These are phyloP conservation scores for Dactylella cylindrospora DNA, from an alignment of 2,329 filamentous ascomycete genomes.

Conservation along the genomic window DNA sequence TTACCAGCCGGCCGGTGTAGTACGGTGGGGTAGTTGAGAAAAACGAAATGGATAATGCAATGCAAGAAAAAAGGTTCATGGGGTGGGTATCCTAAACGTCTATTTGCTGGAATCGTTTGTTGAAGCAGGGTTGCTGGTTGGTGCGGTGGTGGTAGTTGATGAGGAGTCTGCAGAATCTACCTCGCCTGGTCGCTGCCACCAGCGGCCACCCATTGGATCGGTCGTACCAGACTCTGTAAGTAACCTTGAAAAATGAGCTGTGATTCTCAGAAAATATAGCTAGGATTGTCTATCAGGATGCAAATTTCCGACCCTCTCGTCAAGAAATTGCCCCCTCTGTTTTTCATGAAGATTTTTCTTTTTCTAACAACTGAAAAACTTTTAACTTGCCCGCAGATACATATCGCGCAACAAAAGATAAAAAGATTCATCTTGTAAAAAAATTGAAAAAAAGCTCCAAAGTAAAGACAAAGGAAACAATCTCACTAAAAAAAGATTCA, in stretches of 20 bases:
- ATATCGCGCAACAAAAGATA: constrained; percentile 40
- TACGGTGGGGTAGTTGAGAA: too few species aligned
- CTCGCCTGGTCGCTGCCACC: constrained; percentile 44
- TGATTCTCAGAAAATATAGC: constrained; percentile 35
- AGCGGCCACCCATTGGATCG: constrained; percentile 45
- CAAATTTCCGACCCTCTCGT: constrained; percentile 27
- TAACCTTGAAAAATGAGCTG: constrained; percentile 44
- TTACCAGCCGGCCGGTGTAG: too few species aligned
- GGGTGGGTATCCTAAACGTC: too few species aligned
- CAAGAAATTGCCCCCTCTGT: constrained; percentile 31
- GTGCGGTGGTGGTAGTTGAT: constrained; percentile 8
- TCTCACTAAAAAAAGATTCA: constrained; percentile 17
- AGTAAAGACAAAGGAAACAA: neutral
- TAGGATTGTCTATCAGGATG: constrained; percentile 22
- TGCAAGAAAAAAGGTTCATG: too few species aligned
- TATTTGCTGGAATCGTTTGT: neutral
- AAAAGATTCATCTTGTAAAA: neutral
- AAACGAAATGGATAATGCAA: too few species aligned
- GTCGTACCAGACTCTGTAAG: constrained; percentile 42
- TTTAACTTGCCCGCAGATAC: constrained; percentile 26
- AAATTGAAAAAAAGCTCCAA: neutral
- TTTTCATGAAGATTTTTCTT: constrained; percentile 18
- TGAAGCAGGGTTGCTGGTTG: constrained; percentile 1
- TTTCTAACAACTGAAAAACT: constrained; percentile 10
- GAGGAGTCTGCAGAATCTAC: constrained; percentile 35